Evolutionary conservation across 2,329 filamentous ascomycete genomes (phyloP).

Genomic region (Trichoderma arundinaceum): DNA sequence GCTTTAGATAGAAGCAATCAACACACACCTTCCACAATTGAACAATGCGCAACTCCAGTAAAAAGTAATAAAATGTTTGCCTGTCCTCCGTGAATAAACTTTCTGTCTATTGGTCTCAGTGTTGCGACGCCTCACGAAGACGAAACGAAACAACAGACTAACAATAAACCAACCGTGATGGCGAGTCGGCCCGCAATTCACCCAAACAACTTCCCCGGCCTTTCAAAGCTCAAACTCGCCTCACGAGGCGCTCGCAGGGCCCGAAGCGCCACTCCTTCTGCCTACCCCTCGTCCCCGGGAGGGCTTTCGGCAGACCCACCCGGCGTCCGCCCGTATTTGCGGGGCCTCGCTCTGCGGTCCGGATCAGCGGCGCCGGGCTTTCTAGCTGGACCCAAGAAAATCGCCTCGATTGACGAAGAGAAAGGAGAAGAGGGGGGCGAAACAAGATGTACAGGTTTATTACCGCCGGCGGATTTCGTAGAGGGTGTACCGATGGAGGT

Average conservation of each 20-base stretch:
- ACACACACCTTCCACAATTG: conserved; percentile 13
- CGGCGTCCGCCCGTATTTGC: background rate
- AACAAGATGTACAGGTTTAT: background rate
- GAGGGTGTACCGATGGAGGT: conserved; percentile 31
- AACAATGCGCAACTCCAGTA: background rate
- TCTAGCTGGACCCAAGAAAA: background rate
- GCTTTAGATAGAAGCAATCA: conserved; percentile 25
- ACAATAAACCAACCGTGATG: background rate
- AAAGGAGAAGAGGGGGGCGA: background rate
- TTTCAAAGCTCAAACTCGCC: background rate
- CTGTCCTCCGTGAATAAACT: background rate
- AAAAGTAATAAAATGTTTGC: background rate
- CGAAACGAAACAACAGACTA: background rate
- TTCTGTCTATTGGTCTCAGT: background rate
- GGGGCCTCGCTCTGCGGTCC: background rate
- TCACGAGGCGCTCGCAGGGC: background rate
- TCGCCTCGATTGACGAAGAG: background rate
- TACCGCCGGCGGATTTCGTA: background rate
- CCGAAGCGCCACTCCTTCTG: background rate
- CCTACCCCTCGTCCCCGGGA: background rate
- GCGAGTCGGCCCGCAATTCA: background rate
- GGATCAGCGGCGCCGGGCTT: background rate
- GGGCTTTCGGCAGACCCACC: background rate
- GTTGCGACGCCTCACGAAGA: background rate
- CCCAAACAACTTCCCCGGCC: background rate